Percentiles rank a stretch among this genome's conserved stretches.
phyloP scores from a whole-genome alignment of 106 monocot genomes.

The Gastrodia elata region DNA sequence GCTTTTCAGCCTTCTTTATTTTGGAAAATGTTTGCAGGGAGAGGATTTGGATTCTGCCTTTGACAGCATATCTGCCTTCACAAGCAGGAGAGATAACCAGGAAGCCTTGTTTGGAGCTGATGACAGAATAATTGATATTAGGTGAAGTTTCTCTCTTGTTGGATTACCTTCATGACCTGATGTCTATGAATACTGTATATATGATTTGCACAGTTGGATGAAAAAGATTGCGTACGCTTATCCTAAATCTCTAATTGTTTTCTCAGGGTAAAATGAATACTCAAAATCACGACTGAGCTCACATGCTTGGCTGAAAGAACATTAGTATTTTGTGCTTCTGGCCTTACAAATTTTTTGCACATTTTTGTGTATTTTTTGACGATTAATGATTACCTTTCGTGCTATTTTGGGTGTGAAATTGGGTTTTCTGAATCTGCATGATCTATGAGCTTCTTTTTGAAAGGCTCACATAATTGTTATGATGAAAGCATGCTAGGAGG shows the following conservation, averaged over 20 bases:
- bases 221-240: not conserved
- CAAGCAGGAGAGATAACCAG: constrained; percentile 70
- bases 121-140: constrained; percentile 83
- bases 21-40: constrained; percentile 33
- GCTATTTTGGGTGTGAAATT: not conserved
- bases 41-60: constrained; percentile 89
- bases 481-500: not conserved
- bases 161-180: not conserved
- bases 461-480: not conserved
- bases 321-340: not conserved
- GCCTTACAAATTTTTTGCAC: not conserved
- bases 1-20: not conserved
- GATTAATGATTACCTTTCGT: not conserved
- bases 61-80: constrained; percentile 96
- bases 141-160: constrained; percentile 32
- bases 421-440: not conserved
- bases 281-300: not conserved
- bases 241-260: not conserved
- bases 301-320: not conserved
- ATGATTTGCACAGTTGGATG: not conserved
- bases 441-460: not conserved
- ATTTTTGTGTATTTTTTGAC: not conserved
- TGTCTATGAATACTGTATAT: not conserved
- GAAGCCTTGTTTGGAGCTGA: constrained; percentile 86
- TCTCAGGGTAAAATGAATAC: not conserved